Conservation (phyloP, 2,329 filamentous ascomycete species). For the Dactylellina drechsleri region DNA sequence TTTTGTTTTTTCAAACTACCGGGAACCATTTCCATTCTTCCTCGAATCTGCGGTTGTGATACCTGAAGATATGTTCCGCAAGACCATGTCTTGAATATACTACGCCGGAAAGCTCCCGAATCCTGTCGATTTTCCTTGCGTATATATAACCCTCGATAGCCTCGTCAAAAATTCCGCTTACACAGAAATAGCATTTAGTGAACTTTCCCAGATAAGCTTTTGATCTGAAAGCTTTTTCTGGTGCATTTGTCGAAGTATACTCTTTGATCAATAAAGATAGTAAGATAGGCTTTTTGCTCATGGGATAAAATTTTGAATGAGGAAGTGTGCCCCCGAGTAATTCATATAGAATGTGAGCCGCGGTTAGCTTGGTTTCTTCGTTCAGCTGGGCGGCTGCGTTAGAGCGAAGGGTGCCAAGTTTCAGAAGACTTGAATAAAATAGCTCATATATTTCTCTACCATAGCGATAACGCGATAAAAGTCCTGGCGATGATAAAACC, state of each 20-base stretch:
- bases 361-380: neutral
- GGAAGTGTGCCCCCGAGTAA: slow-evolving; percentile 9
- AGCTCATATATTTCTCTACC: slow-evolving; percentile 9
- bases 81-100: slow-evolving; percentile 24
- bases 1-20: neutral
- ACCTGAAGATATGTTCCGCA: slow-evolving; percentile 43
- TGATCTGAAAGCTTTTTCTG: slow-evolving; percentile 18
- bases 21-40: slow-evolving; percentile 36
- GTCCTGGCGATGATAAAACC: neutral
- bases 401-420: too few relatives aligned
- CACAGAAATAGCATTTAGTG: slow-evolving; percentile 29
- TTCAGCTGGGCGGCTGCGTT: too few relatives aligned
- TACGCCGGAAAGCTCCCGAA: neutral
- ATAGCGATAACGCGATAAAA: neutral
- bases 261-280: slow-evolving; percentile 23
- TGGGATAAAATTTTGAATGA: neutral
- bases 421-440: neutral
- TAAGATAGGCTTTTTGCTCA: slow-evolving; percentile 3
- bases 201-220: slow-evolving; percentile 8
- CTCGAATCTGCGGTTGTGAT: slow-evolving; percentile 34
- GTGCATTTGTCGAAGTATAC: slow-evolving; percentile 1
- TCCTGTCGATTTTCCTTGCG: too few relatives aligned
- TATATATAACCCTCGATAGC: neutral
- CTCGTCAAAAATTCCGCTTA: slow-evolving; percentile 2
- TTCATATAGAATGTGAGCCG: slow-evolving; percentile 15